These are phyloP conservation scores for Houttuynia cordata DNA, from an alignment of 164 flowering plant species.

Conservation along the genomic window DNA sequence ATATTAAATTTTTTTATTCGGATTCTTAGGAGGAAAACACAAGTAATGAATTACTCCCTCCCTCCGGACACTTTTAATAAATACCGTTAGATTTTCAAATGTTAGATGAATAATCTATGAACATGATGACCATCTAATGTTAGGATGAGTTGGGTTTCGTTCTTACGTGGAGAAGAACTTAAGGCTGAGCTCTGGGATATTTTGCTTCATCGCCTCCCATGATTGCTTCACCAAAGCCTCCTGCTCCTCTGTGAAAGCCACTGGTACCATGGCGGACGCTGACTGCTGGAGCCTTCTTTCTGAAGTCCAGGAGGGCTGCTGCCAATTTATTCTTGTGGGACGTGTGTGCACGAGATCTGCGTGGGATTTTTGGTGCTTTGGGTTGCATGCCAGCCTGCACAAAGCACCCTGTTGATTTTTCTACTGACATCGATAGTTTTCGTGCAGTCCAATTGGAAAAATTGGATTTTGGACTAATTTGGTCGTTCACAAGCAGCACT, in stretches of 20 bases:
- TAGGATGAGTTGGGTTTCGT: too few species aligned
- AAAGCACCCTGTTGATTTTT: background rate
- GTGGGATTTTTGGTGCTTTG: background rate
- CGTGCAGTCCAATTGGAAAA: too few species aligned
- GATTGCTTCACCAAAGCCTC: constrained; percentile 60
- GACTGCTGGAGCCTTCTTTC: background rate
- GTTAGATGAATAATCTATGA: too few species aligned
- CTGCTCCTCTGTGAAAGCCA: constrained; percentile 38
- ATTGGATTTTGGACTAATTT: too few species aligned
- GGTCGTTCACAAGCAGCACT: too few species aligned
- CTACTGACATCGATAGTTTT: too few species aligned
- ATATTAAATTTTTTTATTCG: too few species aligned
- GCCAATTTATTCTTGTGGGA: background rate
- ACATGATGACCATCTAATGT: too few species aligned
- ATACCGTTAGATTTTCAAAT: too few species aligned
- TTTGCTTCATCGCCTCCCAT: constrained; percentile 52
- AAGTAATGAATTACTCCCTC: too few species aligned
- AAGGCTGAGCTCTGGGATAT: constrained; percentile 42
- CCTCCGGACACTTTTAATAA: too few species aligned
- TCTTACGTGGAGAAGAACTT: constrained; percentile 46
- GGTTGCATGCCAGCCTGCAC: background rate
- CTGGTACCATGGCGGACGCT: background rate
- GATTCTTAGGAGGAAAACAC: too few species aligned
- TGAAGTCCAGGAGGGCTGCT: background rate
- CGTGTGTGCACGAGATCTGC: background rate